Evolutionary conservation across 768 basidiomycete species (phyloP), one percentile per base, ranked within the genome.

Genomic region (Leucocoprinus sp.): DNA sequence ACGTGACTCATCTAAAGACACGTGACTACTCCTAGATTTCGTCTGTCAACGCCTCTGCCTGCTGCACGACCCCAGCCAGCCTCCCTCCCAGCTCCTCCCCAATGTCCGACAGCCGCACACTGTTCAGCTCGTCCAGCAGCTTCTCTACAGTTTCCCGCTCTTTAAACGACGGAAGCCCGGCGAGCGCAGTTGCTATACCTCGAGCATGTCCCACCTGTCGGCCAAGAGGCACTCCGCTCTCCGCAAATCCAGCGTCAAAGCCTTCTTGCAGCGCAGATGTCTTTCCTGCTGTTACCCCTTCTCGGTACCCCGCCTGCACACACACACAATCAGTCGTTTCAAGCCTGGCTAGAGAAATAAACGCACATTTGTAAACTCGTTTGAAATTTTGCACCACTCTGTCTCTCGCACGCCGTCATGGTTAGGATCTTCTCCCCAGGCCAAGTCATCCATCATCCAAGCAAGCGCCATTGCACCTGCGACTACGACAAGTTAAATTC

Each of bases 231-330:
- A 72, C 80, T 1, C 92, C 89, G 8, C 78, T 67, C 11, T 64
- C 60, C 0, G 81, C 80, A 56, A 90, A 97, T 1, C 89, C 92
- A 2, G 71, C 66, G 62, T 99, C 90, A 56, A 99, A 98, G 0
- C 95, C 95, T 51, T 80, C 69, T 56, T 99, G 95, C 1, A 97
- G 71, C 2, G 81, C 82, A 0, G 75, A 70, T 59, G 93, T 85
- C 60, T 97, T 98, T 2, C 95, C 95, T 3, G 84, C 80, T 0
- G 82, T 86, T 55, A 98, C 95, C 5, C 95, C 95, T 64, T 97
- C 93, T n/a, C 95, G 80, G 57, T 97, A 97, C 2, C 95, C 95
- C 14, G 80, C 80, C 95, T 96, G 21, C n/a, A n/a, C n/a, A n/a
- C n/a, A n/a, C n/a, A n/a, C n/a, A n/a, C n/a, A n/a, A n/a, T n/a